A percentile compares a stretch with the other conserved stretches of the same genome.
phyloP scores from a whole-genome alignment of 768 basidiomycete species.

The Antrodiella citrinella region DNA sequence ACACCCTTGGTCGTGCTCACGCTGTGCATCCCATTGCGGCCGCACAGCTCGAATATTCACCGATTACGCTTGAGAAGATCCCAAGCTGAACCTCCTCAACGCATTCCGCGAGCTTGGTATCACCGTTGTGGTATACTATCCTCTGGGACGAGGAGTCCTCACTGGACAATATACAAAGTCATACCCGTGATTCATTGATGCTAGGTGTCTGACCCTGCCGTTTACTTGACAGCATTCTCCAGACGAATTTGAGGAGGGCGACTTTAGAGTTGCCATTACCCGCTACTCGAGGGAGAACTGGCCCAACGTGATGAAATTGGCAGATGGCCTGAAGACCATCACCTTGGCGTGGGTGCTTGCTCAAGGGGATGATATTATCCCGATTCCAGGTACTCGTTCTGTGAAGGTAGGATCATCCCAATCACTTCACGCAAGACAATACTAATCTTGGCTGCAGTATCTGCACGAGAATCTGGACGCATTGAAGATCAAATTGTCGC shows the following conservation, averaged over 20 bases:
- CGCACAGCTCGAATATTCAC: slow-evolving; percentile 25
- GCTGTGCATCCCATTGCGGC: slow-evolving; percentile 26
- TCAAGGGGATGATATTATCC: slow-evolving; percentile 20
- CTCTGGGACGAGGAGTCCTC: slow-evolving; percentile 27
- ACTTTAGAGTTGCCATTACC: slow-evolving; percentile 19
- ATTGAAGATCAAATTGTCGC: slow-evolving; percentile 17
- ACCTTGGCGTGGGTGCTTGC: slow-evolving; percentile 22
- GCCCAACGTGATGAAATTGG: slow-evolving; percentile 28
- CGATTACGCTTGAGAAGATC: slow-evolving; percentile 24
- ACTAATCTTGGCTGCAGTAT: slow-evolving; percentile 16
- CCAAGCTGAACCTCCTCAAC: slow-evolving; percentile 16
- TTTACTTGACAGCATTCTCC: slow-evolving; percentile 22
- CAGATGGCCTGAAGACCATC: slow-evolving; percentile 2
- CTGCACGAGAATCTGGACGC: slow-evolving; percentile 28
- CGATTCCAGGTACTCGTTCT: slow-evolving; percentile 13
- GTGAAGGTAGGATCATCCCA: background rate
- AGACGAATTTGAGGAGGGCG: slow-evolving; percentile 23
- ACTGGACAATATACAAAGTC: slow-evolving; percentile 23
- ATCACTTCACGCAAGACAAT: background rate
- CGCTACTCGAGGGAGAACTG: slow-evolving; percentile 31
- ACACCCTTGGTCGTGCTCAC: slow-evolving; percentile 26
- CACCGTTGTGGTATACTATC: slow-evolving; percentile 26
- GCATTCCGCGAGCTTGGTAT: slow-evolving; percentile 27
- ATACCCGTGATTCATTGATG: no score
- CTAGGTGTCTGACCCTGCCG: no score